Conservation (phyloP, 129 eudicot genomes). For the Calendula officinalis region DNA sequence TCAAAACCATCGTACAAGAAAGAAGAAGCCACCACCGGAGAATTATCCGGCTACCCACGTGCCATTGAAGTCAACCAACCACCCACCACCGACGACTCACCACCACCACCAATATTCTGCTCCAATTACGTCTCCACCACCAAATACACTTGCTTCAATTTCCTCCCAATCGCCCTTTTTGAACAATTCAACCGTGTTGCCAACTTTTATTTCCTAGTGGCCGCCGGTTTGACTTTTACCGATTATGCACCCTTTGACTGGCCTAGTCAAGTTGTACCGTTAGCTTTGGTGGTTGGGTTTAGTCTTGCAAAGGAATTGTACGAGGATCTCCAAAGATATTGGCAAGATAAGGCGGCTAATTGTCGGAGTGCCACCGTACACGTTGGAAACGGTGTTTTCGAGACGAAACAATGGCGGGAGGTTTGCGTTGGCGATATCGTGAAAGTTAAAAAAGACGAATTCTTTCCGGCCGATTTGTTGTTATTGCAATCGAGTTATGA, state of each 20-base stretch:
- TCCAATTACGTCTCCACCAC: conserved; percentile 65
- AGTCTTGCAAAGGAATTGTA: conserved; percentile 57
- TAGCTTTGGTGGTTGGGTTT: conserved; percentile 65
- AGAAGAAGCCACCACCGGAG: conserved; percentile 12
- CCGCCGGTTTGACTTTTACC: conserved; percentile 52
- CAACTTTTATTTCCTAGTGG: conserved; percentile 65
- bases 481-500: conserved; percentile 64
- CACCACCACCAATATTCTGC: conserved; percentile 33
- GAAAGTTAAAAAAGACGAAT: conserved; percentile 54
- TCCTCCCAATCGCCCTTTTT: conserved; percentile 60
- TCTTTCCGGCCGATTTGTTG: conserved; percentile 71
- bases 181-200: conserved; percentile 80
- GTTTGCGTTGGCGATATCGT: conserved; percentile 66
- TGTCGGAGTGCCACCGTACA: conserved; percentile 44
- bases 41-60: conserved; percentile 46
- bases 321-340: conserved; percentile 59
- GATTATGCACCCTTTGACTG: conserved; percentile 48
- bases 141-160: conserved; percentile 55
- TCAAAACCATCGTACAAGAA: conserved; percentile 33
- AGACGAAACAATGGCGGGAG: conserved; percentile 46
- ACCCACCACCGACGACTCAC: conserved; percentile 20
- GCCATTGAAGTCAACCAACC: conserved; percentile 50
- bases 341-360: conserved; percentile 61
- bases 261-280: conserved; percentile 60
- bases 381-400: conserved; percentile 43